Conservation (phyloP, 129 eudicot species). For the Logfia minima region DNA sequence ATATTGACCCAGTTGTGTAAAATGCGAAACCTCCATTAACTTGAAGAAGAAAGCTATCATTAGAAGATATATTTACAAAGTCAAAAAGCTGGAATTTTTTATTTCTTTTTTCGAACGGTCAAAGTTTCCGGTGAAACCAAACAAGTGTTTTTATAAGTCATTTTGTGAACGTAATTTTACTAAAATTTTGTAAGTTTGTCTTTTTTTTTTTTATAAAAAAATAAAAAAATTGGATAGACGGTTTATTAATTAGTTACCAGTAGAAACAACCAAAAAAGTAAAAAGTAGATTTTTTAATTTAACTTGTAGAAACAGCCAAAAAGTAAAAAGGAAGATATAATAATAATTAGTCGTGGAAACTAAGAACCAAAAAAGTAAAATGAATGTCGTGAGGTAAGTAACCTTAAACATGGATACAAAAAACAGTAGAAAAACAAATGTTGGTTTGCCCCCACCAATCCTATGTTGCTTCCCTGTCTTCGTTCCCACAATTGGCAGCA, state of each 20-base stretch:
- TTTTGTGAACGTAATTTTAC: too few species aligned
- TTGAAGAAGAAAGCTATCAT: not conserved
- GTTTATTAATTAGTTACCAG: not conserved
- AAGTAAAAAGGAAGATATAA: not conserved
- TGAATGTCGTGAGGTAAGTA: not conserved
- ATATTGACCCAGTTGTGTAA: not conserved
- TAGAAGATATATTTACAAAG: too few species aligned
- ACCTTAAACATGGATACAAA: constrained; percentile 13
- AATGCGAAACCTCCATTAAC: not conserved
- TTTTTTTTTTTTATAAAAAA: too few species aligned
- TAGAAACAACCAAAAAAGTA: not conserved
- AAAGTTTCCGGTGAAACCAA: too few species aligned
- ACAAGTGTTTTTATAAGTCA: too few species aligned
- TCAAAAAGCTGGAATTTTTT: too few species aligned
- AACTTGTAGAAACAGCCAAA: not conserved
- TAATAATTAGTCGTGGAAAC: not conserved
- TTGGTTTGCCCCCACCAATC: constrained; percentile 34
- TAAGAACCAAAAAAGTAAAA: constrained; percentile 6
- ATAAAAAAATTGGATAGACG: not conserved
- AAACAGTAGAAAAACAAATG: constrained; percentile 28
- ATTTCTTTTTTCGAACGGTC: too few species aligned
- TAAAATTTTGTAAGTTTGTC: too few species aligned
- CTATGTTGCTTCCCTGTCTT: constrained; percentile 24
- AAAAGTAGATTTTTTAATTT: too few species aligned
- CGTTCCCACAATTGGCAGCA: constrained; percentile 6